Evolutionary conservation across 371 early-diverging fungal species (phyloP), one percentile per base, ranked within the genome.

Genomic region (Mortierella sp.): DNA sequence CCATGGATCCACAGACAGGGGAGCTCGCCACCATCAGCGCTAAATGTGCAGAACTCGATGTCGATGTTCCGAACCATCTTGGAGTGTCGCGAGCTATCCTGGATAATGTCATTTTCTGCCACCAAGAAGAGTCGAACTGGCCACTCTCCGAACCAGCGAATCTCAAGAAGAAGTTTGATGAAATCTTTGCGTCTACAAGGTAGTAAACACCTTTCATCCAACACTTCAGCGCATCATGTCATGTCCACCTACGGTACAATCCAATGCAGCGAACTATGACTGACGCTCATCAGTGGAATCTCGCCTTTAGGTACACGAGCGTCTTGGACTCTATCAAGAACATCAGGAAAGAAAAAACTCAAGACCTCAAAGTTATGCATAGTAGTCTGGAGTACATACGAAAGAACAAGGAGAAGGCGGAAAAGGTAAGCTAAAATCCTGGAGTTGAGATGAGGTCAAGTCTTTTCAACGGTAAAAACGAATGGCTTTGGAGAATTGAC

Each of bases 121-220:
- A 99, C 78, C 99, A 99, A 82, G 99, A 99, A 78, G 99, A 99
- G 13, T 94, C 95, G 46, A 94, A 90, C 66, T 99, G 99, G 97
- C 99, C 99, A 9, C 84, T 99, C 19, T 86, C 94, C 0, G 99
- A 99, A 66, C 91, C 99, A 0, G 62, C 86, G 2, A 72, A 83
- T 0, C 69, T 99, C 30, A 99, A 99, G 80, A 99, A 99, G 79
- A 96, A 94, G 72, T 97, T 99, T 82, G 99, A 99, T 81, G 99
- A 98, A 30, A 99, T 99, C 48, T 99, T 99, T 85, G 91, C 95
- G 0, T 89, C 97, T 0, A 94, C 96, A 14, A 82, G 91, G 87
- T 95, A 86, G 71, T 10, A 34, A 34, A 34, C 34, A 10, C 4
- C 16, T 30, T 10, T 24, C 26, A 45, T 45, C 46, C 14, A 39